Conservation (phyloP, 129 eudicot genomes). For the Tagetes erecta region DNA sequence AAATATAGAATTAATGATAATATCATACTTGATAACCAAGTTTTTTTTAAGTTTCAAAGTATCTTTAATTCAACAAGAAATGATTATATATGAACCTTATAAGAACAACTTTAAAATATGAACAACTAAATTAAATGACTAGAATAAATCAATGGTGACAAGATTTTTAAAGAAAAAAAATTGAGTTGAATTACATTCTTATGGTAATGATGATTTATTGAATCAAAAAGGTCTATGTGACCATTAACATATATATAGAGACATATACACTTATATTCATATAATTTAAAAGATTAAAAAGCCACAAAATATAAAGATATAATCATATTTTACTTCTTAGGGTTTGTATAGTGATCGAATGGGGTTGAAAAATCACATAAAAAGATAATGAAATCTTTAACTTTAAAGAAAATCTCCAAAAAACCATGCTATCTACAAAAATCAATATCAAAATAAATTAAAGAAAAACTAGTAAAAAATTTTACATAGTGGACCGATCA, state of each 20-base stretch:
- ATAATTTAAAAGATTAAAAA: slow-evolving; percentile 28
- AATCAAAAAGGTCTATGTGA: slow-evolving; percentile 26
- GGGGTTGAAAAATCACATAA: slow-evolving; percentile 10
- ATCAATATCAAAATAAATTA: not conserved
- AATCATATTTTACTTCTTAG: slow-evolving; percentile 37
- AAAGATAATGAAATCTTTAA: slow-evolving; percentile 20
- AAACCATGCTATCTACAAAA: not conserved
- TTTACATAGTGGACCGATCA: too few relatives aligned
- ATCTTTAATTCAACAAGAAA: slow-evolving; percentile 15
- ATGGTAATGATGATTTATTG: slow-evolving; percentile 31
- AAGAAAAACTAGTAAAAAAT: too few relatives aligned
- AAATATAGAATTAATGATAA: too few relatives aligned
- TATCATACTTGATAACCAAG: not conserved
- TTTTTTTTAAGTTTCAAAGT: not conserved
- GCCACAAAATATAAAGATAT: slow-evolving; percentile 32
- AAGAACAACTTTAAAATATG: not conserved
- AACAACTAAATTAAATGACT: not conserved
- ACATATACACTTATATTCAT: slow-evolving; percentile 31
- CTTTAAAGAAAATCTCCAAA: slow-evolving; percentile 19
- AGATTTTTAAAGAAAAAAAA: slow-evolving; percentile 17
- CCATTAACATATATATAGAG: slow-evolving; percentile 19
- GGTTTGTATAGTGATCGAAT: slow-evolving; percentile 36
- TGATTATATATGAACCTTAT: not conserved
- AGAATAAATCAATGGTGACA: slow-evolving; percentile 15
- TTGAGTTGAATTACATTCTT: slow-evolving; percentile 1